Percentiles rank a stretch among this genome's conserved stretches.
Conservation (phyloP, 441 rosid species). For the Flueggea neowawraea region DNA sequence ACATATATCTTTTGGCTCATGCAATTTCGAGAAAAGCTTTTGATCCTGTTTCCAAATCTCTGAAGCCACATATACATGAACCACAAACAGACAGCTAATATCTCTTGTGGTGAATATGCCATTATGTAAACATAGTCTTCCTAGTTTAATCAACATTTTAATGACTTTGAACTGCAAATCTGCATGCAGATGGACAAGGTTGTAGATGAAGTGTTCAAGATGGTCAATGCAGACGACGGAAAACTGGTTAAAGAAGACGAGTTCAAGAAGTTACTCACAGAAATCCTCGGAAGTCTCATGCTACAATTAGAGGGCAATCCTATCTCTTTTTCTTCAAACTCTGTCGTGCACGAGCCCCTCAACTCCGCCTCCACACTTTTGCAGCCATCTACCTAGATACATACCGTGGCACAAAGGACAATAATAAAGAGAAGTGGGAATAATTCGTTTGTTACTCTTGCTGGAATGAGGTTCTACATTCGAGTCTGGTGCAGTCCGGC, state of each 20-base stretch:
- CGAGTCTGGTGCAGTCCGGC: too few species aligned
- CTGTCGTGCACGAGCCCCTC: constrained; percentile 94
- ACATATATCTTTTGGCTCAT: too few species aligned
- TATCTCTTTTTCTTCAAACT: constrained; percentile 66
- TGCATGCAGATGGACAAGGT: constrained; percentile 69
- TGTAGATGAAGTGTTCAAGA: constrained; percentile 44
- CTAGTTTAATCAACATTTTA: neutral
- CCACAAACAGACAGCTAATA: too few species aligned
- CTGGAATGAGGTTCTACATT: neutral
- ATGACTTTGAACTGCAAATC: neutral
- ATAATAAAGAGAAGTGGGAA: neutral
- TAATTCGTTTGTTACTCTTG: neutral
- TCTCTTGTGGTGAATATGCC: too few species aligned
- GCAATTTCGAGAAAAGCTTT: too few species aligned
- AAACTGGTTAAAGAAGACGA: constrained; percentile 78
- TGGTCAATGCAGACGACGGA: constrained; percentile 73
- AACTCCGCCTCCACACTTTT: constrained; percentile 51
- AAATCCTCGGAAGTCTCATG: constrained; percentile 80
- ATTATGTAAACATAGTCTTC: neutral
- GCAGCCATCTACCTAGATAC: constrained; percentile 30
- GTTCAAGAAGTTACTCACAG: constrained; percentile 68
- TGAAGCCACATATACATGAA: too few species aligned
- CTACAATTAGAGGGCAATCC: constrained; percentile 77
- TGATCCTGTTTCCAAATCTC: too few species aligned
- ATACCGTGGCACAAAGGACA: neutral